phyloP scores from a whole-genome alignment of 176 grass and related monocot genomes.

The Musa beccarii region DNA sequence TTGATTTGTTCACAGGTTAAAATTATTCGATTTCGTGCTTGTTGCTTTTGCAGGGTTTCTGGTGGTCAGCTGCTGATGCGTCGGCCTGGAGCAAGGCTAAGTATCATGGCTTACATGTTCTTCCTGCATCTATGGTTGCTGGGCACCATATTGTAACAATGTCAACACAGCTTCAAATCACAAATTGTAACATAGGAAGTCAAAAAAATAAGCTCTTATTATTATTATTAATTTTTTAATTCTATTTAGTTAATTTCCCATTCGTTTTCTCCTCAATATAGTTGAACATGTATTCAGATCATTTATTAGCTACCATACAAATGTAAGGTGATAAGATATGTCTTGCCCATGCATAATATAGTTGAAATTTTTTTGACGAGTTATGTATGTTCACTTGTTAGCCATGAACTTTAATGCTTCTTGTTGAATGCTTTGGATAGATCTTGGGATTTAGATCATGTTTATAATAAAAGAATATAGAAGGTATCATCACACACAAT shows the following conservation, averaged over 20 bases:
- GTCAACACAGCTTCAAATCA: not conserved
- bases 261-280: not conserved
- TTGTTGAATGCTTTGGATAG: too few species aligned
- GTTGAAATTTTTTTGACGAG: too few species aligned
- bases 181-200: not conserved
- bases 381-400: too few species aligned
- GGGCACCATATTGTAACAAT: constrained; percentile 58
- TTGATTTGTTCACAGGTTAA: not conserved
- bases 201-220: not conserved
- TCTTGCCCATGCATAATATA: too few species aligned
- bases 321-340: not conserved
- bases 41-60: constrained; percentile 66
- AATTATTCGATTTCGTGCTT: constrained; percentile 7
- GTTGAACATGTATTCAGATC: not conserved
- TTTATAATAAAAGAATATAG: too few species aligned
- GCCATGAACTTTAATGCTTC: too few species aligned
- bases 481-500: too few species aligned
- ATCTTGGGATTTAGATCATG: too few species aligned
- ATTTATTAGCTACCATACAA: not conserved
- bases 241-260: not conserved
- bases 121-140: constrained; percentile 84
- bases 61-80: constrained; percentile 74
- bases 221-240: not conserved
- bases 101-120: constrained; percentile 60
- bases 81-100: constrained; percentile 72